Evolutionary conservation across 1,284 basidiomycete genomes (phyloP).

Genomic region (Trichosporon coremiiforme): DNA sequence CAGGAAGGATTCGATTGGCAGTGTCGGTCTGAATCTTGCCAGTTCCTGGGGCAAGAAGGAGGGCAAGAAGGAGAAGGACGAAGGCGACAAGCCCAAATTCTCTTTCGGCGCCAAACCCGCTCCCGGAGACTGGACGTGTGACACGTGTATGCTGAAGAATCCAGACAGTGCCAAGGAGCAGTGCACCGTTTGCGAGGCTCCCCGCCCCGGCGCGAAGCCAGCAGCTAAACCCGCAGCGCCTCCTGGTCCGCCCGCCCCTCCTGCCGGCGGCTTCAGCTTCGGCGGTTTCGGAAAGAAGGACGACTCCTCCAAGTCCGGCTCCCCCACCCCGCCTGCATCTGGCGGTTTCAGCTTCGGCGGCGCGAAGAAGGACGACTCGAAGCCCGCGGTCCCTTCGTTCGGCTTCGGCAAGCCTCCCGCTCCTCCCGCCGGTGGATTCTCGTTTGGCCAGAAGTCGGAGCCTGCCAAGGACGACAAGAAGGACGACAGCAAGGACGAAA

Average conservation of each 20-base stretch:
- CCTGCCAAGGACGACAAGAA: slow-evolving; percentile 43
- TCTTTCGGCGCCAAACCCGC: slow-evolving; percentile 6
- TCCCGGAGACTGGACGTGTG: slow-evolving; percentile 58
- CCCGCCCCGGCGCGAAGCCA: slow-evolving; percentile 33
- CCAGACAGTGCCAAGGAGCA: slow-evolving; percentile 57
- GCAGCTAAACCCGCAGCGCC: slow-evolving; percentile 18
- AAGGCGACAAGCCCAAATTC: slow-evolving; percentile 10
- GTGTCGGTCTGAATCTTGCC: slow-evolving; percentile 15
- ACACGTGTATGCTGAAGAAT: slow-evolving; percentile 60
- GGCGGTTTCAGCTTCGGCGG: slow-evolving; percentile 26
- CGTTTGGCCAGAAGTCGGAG: slow-evolving; percentile 55
- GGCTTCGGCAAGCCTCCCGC: slow-evolving; percentile 18
- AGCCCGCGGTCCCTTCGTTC: slow-evolving; percentile 5
- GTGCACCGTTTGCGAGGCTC: no score
- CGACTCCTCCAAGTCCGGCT: not conserved
- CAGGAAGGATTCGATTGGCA: slow-evolving; percentile 13
- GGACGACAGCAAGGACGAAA: not conserved
- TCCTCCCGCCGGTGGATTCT: slow-evolving; percentile 14
- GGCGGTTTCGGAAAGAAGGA: slow-evolving; percentile 23
- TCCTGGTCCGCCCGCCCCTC: slow-evolving; percentile 21
- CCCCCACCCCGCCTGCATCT: not conserved
- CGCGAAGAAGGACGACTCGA: slow-evolving; percentile 5
- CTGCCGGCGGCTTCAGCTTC: slow-evolving; percentile 28
- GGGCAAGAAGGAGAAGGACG: slow-evolving; percentile 22
- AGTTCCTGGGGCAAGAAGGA: slow-evolving; percentile 17